phyloP scores from a whole-genome alignment of 2,329 filamentous ascomycete species.

The Trichocomaceae sp. region DNA sequence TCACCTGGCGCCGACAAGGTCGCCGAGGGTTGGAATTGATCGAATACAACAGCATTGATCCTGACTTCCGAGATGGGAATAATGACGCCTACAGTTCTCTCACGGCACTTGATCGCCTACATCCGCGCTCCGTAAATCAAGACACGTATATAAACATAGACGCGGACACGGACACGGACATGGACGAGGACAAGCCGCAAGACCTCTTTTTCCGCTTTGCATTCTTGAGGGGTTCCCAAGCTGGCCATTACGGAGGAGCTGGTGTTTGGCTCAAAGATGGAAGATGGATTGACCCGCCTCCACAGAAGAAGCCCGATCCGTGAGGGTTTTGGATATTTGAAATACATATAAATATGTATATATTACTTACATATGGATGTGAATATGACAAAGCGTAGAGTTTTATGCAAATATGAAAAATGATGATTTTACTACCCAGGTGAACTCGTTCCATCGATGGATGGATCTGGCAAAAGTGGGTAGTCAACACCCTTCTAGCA shows the following conservation, averaged over 20 bases:
- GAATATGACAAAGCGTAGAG: too few species aligned
- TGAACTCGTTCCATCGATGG: too few species aligned
- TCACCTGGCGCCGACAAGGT: slow-evolving; percentile 45
- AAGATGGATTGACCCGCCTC: slow-evolving; percentile 26
- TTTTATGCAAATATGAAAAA: too few species aligned
- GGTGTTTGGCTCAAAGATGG: slow-evolving; percentile 37
- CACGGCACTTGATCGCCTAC: slow-evolving; percentile 2
- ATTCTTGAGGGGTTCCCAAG: slow-evolving; percentile 37
- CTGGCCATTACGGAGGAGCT: slow-evolving; percentile 33
- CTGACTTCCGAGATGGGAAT: neutral
- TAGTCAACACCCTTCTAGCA: too few species aligned
- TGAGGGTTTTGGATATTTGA: neutral
- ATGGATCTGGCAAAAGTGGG: too few species aligned
- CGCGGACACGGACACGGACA: slow-evolving; percentile 17
- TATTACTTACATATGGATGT: neutral
- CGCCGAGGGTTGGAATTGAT: slow-evolving; percentile 34
- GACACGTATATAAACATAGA: neutral
- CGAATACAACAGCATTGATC: neutral
- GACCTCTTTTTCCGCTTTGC: slow-evolving; percentile 44
- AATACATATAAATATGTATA: neutral
- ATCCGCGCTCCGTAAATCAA: slow-evolving; percentile 7
- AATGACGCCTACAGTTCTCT: neutral
- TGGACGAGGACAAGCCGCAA: slow-evolving; percentile 28
- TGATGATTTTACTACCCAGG: too few species aligned
- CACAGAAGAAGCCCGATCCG: slow-evolving; percentile 11